A percentile compares a stretch with the other conserved stretches of the same genome.
phyloP scores from a whole-genome alignment of 1,284 basidiomycete genomes.

The Fomitopsis schrenkii region DNA sequence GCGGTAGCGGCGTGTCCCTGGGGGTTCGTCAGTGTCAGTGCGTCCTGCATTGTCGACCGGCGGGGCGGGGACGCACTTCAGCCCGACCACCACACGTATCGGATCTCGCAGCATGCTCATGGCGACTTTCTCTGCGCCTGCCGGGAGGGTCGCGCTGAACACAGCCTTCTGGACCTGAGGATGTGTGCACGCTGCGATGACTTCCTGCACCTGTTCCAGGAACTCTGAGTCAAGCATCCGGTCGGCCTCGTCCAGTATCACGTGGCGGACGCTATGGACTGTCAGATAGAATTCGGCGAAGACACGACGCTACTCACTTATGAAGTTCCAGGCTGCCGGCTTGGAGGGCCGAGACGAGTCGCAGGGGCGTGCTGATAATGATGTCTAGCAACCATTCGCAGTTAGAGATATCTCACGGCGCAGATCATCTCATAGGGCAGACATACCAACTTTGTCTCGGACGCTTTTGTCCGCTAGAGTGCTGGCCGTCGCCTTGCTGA shows the following conservation, averaged over 20 bases:
- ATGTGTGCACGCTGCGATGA: constrained; percentile 80
- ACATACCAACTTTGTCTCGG: constrained; percentile 72
- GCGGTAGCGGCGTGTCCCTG: constrained; percentile 48
- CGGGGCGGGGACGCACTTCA: constrained; percentile 64
- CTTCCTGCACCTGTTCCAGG: constrained; percentile 84
- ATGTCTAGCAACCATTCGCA: constrained; percentile 47
- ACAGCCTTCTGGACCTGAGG: constrained; percentile 80
- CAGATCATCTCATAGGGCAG: not conserved
- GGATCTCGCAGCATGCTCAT: constrained; percentile 82
- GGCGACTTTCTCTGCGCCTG: constrained; percentile 83
- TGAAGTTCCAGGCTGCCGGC: constrained; percentile 61
- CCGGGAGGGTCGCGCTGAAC: constrained; percentile 93
- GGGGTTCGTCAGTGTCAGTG: constrained; percentile 1
- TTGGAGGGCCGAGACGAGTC: constrained; percentile 73
- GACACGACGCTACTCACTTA: constrained; percentile 51
- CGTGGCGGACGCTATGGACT: constrained; percentile 64
- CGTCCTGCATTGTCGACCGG: not conserved
- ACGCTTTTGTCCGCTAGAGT: constrained; percentile 66
- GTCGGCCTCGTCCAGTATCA: constrained; percentile 90
- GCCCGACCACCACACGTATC: constrained; percentile 88
- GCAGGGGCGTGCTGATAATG: constrained; percentile 78
- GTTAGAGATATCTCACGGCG: not conserved
- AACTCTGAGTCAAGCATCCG: constrained; percentile 90
- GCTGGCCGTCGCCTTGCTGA: constrained; percentile 82
- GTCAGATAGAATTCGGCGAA: not conserved